Evolutionary conservation across 345 rosid genomes (phyloP).

Genomic region (Turnera subulata): DNA sequence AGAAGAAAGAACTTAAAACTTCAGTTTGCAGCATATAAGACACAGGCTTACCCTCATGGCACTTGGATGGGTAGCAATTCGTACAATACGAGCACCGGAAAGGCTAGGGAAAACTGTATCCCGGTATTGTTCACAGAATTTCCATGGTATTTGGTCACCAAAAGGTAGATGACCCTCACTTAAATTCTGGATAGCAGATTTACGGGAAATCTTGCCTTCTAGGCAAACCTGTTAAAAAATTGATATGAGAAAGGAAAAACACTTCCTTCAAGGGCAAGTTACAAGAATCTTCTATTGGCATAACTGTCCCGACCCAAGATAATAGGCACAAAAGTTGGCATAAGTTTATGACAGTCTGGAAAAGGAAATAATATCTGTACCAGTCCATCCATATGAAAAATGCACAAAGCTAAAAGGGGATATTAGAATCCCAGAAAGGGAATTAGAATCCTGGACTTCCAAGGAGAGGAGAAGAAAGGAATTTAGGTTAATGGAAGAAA

Average conservation of each 20-base stretch:
- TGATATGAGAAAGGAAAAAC: background rate
- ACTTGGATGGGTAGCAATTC: slow-evolving; percentile 97
- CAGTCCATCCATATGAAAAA: too few species aligned
- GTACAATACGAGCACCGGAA: slow-evolving; percentile 96
- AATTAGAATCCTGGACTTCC: too few species aligned
- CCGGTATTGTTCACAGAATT: slow-evolving; percentile 83
- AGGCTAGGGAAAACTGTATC: slow-evolving; percentile 79
- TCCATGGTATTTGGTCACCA: slow-evolving; percentile 99
- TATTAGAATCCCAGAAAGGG: too few species aligned
- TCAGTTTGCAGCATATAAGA: background rate
- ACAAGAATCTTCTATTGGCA: too few species aligned
- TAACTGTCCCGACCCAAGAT: too few species aligned
- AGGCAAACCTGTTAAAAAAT: slow-evolving; percentile 54
- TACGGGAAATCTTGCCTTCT: slow-evolving; percentile 89
- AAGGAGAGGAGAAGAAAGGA: too few species aligned
- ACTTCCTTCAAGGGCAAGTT: too few species aligned
- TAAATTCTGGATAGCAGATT: slow-evolving; percentile 73
- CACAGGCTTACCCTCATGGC: slow-evolving; percentile 71
- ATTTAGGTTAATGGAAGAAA: too few species aligned
- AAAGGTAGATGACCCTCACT: slow-evolving; percentile 76
- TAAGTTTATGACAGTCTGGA: too few species aligned
- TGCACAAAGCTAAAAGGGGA: too few species aligned
- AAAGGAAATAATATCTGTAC: too few species aligned
- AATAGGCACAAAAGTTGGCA: too few species aligned
- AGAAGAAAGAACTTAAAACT: background rate